Evolutionary conservation across 1,284 basidiomycete genomes (phyloP).

Genomic region (Coniferiporia weirii): DNA sequence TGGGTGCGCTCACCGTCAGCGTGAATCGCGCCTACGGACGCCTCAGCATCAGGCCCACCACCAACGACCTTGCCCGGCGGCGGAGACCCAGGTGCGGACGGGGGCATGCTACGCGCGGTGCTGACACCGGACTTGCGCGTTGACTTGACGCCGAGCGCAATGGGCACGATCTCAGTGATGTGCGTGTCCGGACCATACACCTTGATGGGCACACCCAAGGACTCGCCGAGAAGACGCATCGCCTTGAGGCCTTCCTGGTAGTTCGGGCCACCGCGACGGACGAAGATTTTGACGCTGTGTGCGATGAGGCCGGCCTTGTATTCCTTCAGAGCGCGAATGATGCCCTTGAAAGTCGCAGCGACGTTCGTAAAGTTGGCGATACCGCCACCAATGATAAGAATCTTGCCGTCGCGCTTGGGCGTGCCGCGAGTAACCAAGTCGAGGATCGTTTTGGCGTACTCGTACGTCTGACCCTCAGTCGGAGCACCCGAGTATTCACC

Average conservation of each 20-base stretch:
- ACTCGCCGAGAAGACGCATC: constrained; percentile 97
- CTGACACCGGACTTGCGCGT: constrained; percentile 30
- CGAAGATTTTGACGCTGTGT: constrained; percentile 90
- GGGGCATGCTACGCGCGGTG: constrained; percentile 34
- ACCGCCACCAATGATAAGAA: constrained; percentile 99
- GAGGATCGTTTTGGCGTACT: constrained; percentile 98
- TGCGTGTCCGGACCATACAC: constrained; percentile 98
- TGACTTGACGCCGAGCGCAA: constrained; percentile 82
- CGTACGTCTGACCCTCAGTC: constrained; percentile 97
- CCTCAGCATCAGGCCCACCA: constrained; percentile 28
- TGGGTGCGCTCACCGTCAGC: constrained; percentile 80
- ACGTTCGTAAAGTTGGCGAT: constrained; percentile 99
- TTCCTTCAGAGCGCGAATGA: constrained; percentile 95
- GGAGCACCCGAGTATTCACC: constrained; percentile 99
- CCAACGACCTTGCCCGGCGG: constrained; percentile 32
- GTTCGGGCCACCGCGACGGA: constrained; percentile 98
- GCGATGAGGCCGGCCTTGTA: constrained; percentile 82
- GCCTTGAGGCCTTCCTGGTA: constrained; percentile 99
- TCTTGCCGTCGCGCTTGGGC: constrained; percentile 85
- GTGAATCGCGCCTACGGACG: constrained; percentile 70
- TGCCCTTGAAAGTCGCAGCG: constrained; percentile 99
- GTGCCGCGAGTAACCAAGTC: constrained; percentile 93
- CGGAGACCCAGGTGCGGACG: constrained; percentile 35
- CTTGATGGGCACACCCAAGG: constrained; percentile 94
- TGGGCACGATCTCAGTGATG: constrained; percentile 97